These are phyloP conservation scores for Exophiala phaeomuriformis DNA, from an alignment of 2,329 filamentous ascomycete species.

Conservation along the genomic window DNA sequence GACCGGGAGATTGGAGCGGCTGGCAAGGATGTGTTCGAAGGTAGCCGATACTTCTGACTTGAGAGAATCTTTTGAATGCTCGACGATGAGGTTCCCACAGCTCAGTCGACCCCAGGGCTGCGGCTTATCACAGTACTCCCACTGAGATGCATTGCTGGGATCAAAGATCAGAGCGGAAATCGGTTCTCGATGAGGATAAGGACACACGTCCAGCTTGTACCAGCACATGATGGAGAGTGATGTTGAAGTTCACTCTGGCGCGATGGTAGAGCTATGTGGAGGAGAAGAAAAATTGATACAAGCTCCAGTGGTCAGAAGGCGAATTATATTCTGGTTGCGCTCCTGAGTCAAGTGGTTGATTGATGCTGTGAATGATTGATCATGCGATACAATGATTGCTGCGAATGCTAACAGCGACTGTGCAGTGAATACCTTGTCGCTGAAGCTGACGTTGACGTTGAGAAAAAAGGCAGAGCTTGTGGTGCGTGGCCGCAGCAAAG, in stretches of 20 bases:
- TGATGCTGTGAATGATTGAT: conserved; percentile 7
- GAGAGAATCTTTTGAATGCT: conserved; percentile 6
- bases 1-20: neutral
- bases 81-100: conserved; percentile 17
- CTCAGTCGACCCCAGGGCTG: conserved; percentile 20
- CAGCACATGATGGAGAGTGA: conserved; percentile 12
- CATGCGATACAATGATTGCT: neutral
- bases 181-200: conserved; percentile 18
- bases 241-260: neutral
- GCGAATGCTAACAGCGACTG: neutral
- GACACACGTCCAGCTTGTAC: conserved; percentile 16
- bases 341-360: neutral
- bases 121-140: conserved; percentile 14
- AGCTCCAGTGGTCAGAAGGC: neutral
- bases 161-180: conserved; percentile 16
- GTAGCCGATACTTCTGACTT: neutral
- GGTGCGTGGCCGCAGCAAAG: no score
- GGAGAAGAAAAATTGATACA: neutral
- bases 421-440: neutral
- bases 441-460: neutral
- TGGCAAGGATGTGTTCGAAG: conserved; percentile 1
- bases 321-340: conserved; percentile 1
- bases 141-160: conserved; percentile 7
- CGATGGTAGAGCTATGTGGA: neutral
- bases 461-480: no score